Evolutionary conservation across 129 eudicot genomes (phyloP), one percentile per base, ranked within the genome.

Genomic region (Lactuca saligna): DNA sequence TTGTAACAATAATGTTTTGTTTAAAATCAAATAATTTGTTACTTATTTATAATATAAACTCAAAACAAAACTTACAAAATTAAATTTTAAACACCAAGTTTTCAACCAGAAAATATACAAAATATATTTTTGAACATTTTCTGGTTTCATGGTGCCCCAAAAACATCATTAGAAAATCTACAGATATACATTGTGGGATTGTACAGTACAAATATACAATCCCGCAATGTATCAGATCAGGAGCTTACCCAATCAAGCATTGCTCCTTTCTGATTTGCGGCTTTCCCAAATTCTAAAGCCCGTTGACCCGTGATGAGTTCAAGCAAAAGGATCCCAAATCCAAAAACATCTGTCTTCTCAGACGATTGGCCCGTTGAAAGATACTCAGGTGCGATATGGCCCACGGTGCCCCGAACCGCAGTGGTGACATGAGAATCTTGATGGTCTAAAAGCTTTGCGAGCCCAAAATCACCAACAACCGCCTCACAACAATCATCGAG

Each of bases 311-410:
- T 84, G 72, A 87, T 84, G 63, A 90, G 75, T 73, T 90, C 97
- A 9, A 90, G 97, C 4, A 90, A 80, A 54, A 90, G 97, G 57
- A 90, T 82, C 41, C 97, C 97, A 53, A 84, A 90, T 17, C 97
- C 97, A 31, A 90, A 90, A 16, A 90, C 97, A 37, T 90, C 97
- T 0, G 97, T 90, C 37, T 90, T 90, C 57, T 90, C 97, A 5
- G 97, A 90, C 8, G 97, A 90, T 42, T 90, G 97, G 13, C 97
- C 97, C 3, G 97, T 90, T 2, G 97, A 90, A 67, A 90, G 94
- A 77, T 87, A 90, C 38, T 90, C 97, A 0, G 97, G 97, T 55
- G 96, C 96, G 35, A 90, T 90, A 66, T 90, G 97, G 4, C 97
- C 97, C 69, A 90, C 97, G 3, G 97, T 87, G 56, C 95, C 97